Evolutionary conservation across 2,329 filamentous ascomycete genomes (phyloP).

Genomic region (Arthrobotrys conoides): DNA sequence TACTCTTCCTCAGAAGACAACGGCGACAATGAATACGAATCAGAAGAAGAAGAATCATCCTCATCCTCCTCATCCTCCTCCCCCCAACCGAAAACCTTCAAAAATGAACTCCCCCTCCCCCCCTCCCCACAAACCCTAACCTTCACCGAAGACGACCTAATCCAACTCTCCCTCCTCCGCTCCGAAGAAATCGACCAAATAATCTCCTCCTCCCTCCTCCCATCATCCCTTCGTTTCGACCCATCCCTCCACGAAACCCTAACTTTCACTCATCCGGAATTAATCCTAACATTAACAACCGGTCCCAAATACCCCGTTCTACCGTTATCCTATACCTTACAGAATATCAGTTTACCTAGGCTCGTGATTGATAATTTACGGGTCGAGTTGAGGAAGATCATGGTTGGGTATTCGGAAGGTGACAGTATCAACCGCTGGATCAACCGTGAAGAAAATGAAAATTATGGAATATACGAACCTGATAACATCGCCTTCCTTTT

Average conservation of each 20-base stretch:
- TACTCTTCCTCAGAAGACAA: slow-evolving; percentile 2
- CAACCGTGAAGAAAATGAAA: slow-evolving; percentile 43
- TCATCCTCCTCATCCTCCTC: not conserved
- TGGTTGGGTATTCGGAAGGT: slow-evolving; percentile 44
- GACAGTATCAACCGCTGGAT: slow-evolving; percentile 37
- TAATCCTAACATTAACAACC: slow-evolving; percentile 60
- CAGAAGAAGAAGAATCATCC: not conserved
- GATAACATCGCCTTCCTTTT: slow-evolving; percentile 54
- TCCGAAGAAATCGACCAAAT: slow-evolving; percentile 60
- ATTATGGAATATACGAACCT: slow-evolving; percentile 49
- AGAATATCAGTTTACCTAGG: slow-evolving; percentile 60
- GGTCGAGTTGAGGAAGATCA: slow-evolving; percentile 46
- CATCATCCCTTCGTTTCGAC: slow-evolving; percentile 46
- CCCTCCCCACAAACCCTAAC: slow-evolving; percentile 14
- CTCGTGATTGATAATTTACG: slow-evolving; percentile 57
- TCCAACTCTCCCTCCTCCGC: slow-evolving; percentile 61
- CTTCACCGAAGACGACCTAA: slow-evolving; percentile 61
- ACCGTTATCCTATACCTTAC: slow-evolving; percentile 58
- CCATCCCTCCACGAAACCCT: slow-evolving; percentile 49
- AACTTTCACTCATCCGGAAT: slow-evolving; percentile 58
- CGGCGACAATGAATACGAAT: not conserved
- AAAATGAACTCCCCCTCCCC: slow-evolving; percentile 34
- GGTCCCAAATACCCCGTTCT: slow-evolving; percentile 61
- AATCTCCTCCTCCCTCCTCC: slow-evolving; percentile 46
- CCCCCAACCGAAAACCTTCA: slow-evolving; percentile 7